Evolutionary conservation across 1,284 basidiomycete genomes (phyloP), one percentile per base, ranked within the genome.

Genomic region (Ceratobasidium sp.): DNA sequence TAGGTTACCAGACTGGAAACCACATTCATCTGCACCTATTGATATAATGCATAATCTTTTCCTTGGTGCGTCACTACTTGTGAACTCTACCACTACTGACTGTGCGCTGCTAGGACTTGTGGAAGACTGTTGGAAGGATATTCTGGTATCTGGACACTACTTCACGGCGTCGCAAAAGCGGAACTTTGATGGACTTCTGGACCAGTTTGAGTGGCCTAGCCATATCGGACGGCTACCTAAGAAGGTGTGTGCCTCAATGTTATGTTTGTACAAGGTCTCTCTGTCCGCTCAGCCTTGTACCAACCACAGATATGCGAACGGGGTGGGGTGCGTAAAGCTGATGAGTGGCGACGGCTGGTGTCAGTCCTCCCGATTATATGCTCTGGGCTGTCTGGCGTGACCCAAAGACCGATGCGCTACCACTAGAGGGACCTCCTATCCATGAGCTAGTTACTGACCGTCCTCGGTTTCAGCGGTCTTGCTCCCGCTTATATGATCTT

Each of bases 1-100:
- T 77, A 65, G 79, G 6, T 82, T 87, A 0, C 81, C 81, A 0
- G 87, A 87, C 77, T 87, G 84, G 84, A 83, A 87, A 78, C 86
- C 84, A 1, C 80, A 83, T 1, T 62, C 67, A 17, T 83, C 82
- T 77, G 79, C 84, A 10, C 84, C 86, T 7, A 80, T 86, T 20
- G 84, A 86, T 79, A 56, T 79, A 2, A 86, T 87, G 84, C 85
- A 87, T 71, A 82, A 81, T 5, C 78, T 83, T 0, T 83, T 82
- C 57, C 81, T 86, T 0, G 82, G 83, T 17, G 48, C 82, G 6
- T 82, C 20, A 17, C 15, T 42, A 12, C 44, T 66, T 5, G 10
- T 13, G 64, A 15, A 20, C n/a, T n/a, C 17, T 10, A 23, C 9
- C 20, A 20, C 9, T 66, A n/a, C 33, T 44, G 20, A 66, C 40